Evolutionary conservation across 495 filamentous ascomycete species (phyloP), one percentile per base, ranked within the genome.

Genomic region (Copromyces sp.): DNA sequence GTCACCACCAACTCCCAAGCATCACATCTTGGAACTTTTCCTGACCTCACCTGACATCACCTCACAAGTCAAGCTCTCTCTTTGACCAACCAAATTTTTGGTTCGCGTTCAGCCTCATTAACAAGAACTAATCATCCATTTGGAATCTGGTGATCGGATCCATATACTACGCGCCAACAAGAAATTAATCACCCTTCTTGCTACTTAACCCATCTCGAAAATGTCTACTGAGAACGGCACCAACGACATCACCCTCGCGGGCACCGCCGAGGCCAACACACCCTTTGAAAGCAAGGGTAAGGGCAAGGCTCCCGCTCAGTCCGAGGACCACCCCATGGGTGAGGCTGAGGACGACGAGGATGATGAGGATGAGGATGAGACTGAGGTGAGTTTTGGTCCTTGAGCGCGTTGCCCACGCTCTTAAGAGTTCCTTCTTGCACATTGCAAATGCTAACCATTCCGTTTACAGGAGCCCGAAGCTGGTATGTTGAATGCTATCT

Each of bases 291-390:
- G 71, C 73, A 84, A 86, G 74, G 79, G 81, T 73, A 85, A 86
- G 78, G 84, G 86, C 77, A 94, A 94, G 83, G 91, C 89, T 75
- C 86, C 89, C 76, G 88, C 85, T 39, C 71, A 75, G 68, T 78
- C 79, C 12, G 77, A 84, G 77, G 71, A 84, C 73, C 75, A 82
- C 68, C 77, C 85, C 81, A 90, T 91, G 88, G 89, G 86, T 38
- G 90, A 93, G 71, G 91, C 91, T 40, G 88, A 88, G 1, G 89
- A 91, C 37, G 89, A 87, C 44, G 88, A 89, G 68, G 86, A 86
- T 3, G 91, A 93, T 59, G 86, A 92, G 45, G 85, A 86, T 40
- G 84, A 84, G n/a, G 87, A 82, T 68, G 86, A 91, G 73, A 17
- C 53, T 17, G 84, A 90, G 80, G 90, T 93, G 81, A 75, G 88